phyloP scores from a whole-genome alignment of 176 grass and related monocot species.

The sorghum (Sorghum bicolor) region Sorghum_bicolor_NCBIv3 NC_012872.2:69338001-69338500 shows the following conservation, averaged over 20 bases:
- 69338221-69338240: conserved; percentile 1
- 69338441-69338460: background rate
- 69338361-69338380: conserved; percentile 16
- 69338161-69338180: background rate
- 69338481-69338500: background rate
- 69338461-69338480: background rate
- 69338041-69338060: conserved; percentile 78
- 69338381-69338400: background rate
- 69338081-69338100: conserved; percentile 36
- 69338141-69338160: background rate
- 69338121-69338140: background rate
- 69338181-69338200: background rate
- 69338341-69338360: background rate
- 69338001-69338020: conserved; percentile 90
- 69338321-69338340: background rate
- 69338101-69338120: background rate
- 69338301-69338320: background rate
- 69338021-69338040: conserved; percentile 83
- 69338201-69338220: conserved; percentile 16
- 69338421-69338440: background rate
- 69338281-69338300: conserved; percentile 54
- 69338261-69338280: conserved; percentile 20
- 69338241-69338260: conserved; percentile 14
- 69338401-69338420: background rate
- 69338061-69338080: conserved; percentile 69